A percentile compares a stretch with the other conserved stretches of the same genome.
Evolutionary conservation across 1,139 yeast species (phyloP).

Genomic region (Magnusiomyces fungicola): DNA sequence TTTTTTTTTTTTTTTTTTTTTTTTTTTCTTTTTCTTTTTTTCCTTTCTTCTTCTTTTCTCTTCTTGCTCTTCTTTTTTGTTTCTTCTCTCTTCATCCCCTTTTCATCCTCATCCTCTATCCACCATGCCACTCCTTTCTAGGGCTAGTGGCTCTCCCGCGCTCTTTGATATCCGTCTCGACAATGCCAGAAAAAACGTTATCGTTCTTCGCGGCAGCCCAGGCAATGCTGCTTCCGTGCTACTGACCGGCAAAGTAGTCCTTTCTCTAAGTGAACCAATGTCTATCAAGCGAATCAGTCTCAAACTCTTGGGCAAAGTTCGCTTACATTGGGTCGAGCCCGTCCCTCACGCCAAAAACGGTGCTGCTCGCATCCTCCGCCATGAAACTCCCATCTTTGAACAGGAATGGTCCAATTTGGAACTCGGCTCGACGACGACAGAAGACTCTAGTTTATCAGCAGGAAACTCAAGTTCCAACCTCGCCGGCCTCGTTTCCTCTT

Average conservation of each 20-base stretch:
- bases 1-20: too few relatives aligned
- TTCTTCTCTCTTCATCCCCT: background rate
- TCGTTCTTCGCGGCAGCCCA: conserved; percentile 70
- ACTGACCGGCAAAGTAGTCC: conserved; percentile 67
- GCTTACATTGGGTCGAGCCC: conserved; percentile 38
- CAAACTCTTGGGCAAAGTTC: conserved; percentile 56
- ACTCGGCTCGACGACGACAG: conserved; percentile 24
- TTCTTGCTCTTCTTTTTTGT: background rate
- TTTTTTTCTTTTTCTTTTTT: conserved; percentile 4
- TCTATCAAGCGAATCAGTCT: conserved; percentile 56
- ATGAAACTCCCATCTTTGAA: conserved; percentile 62
- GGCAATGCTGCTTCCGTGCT: conserved; percentile 73
- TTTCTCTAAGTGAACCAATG: conserved; percentile 71
- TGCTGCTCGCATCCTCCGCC: conserved; percentile 46
- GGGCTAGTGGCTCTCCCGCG: conserved; percentile 24
- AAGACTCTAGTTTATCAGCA: background rate
- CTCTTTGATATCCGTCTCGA: conserved; percentile 56
- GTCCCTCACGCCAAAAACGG: conserved; percentile 34
- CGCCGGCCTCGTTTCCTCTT: background rate
- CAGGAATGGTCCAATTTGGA: conserved; percentile 70
- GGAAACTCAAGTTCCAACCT: background rate
- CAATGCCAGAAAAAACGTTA: conserved; percentile 68
- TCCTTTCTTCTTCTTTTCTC: too few relatives aligned
- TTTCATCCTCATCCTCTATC: background rate
- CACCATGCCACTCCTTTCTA: conserved; percentile 7